These are phyloP conservation scores for Rhizopogon vulgaris DNA, from an alignment of 768 basidiomycete species.

Conservation along the genomic window DNA sequence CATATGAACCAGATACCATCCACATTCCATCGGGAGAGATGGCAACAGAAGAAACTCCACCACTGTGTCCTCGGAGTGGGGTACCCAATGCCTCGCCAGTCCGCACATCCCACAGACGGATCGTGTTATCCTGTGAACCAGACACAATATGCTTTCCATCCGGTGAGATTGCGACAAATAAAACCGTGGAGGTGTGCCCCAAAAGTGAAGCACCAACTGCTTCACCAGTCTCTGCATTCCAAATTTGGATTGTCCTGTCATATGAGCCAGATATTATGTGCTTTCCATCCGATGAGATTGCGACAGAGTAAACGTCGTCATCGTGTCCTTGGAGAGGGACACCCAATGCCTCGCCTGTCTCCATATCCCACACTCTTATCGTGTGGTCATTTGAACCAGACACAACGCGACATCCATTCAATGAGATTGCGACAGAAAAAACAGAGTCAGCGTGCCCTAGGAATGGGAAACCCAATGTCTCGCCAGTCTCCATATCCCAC, in stretches of 20 bases:
- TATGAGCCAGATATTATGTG: neutral
- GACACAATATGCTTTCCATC: too few species aligned
- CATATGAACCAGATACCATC: neutral
- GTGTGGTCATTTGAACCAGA: slow-evolving; percentile 2
- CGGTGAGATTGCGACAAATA: too few species aligned
- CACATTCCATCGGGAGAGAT: neutral
- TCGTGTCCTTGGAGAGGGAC: too few species aligned
- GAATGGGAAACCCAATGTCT: too few species aligned
- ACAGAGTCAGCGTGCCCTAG: too few species aligned
- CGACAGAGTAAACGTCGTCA: too few species aligned
- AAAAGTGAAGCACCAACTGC: too few species aligned
- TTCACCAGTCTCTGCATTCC: neutral
- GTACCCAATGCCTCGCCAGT: too few species aligned
- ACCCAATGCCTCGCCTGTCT: neutral
- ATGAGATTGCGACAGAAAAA: neutral
- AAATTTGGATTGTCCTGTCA: neutral
- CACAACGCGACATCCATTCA: neutral
- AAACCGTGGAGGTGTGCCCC: too few species aligned
- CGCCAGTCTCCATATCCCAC: too few species aligned
- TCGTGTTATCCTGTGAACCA: slow-evolving; percentile 3
- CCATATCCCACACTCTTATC: neutral
- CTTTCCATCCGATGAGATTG: neutral
- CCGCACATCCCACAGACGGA: slow-evolving; percentile 4
- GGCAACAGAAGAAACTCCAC: neutral
- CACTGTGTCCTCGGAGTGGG: neutral